Base-by-base conservation (phyloP, 164 flowering plant genomes). In the Kingdonia uniflora region DNA sequence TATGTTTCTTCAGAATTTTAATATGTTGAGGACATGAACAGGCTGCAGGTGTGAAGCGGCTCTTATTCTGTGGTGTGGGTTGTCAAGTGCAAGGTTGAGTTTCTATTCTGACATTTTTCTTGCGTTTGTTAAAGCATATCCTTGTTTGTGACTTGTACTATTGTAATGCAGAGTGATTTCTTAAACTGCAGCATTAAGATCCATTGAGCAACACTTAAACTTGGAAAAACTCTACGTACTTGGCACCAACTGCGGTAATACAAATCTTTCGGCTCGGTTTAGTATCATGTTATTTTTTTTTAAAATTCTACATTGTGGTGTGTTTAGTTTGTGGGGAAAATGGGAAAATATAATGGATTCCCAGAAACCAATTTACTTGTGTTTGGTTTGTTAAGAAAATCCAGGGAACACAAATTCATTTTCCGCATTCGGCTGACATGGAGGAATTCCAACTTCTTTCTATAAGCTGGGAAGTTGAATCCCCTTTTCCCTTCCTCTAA, bases 21-120 rank as follows among this genome's bases (percentile, higher is more conserved):
- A 25, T 19, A 24, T 37, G 49, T 37, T 54, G 11, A 29, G 35
- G 35, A 46, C 45, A 22, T 26, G 16, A 53, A 63, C 80, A 91
- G 98, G 96, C 95, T 40, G 86, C 98, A 61, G 92, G 95, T 15
- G 96, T 91, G 10, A 91, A 91, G 59, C 86, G 94, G 61, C 92
- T 91, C 66, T 92, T 91, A 56, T 87, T 91, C 64, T 91, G 98
- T 76, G 98, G 98, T 52, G 98, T 91, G 59, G 98, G 96, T 55
- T 91, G 98, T 75, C 96, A 91, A 76, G 96, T 85, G 60, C 96
- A 91, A 80, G 96, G 98, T 91, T 65, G 57, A 55, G 14, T 50
- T 24, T 55, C 11, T 26, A 5, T 26, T 52, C 47, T 48, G 42
- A 39, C 46, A 58, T 19, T 25, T 4, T 29, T 29, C 8, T 29